A percentile compares a stretch with the other conserved stretches of the same genome.
Conservation (phyloP, 1,284 basidiomycete species). For the Trichosporon inkin region DNA sequence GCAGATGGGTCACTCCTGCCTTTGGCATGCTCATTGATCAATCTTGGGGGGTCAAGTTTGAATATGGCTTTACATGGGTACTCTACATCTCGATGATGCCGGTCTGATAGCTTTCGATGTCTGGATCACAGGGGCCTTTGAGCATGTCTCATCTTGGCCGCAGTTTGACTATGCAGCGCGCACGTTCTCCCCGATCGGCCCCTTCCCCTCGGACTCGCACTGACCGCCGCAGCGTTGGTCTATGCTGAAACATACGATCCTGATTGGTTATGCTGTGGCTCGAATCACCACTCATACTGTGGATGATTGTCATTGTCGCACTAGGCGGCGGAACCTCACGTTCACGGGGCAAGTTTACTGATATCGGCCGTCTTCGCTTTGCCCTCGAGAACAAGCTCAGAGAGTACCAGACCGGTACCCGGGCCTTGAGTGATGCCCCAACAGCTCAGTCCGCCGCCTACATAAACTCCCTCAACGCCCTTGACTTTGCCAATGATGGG, state of each 20-base stretch:
- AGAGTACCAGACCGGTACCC: constrained; percentile 55
- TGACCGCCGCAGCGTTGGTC: too few relatives aligned
- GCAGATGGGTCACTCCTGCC: too few relatives aligned
- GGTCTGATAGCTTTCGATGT: neutral
- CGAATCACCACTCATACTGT: too few relatives aligned
- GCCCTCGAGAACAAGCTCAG: constrained; percentile 56
- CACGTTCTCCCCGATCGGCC: too few relatives aligned
- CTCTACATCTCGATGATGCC: neutral
- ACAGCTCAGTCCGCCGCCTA: constrained; percentile 48
- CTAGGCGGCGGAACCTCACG: too few relatives aligned
- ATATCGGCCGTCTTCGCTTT: constrained; percentile 55
- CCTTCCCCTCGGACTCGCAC: too few relatives aligned
- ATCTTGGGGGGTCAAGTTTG: neutral
- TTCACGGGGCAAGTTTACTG: constrained; percentile 49
- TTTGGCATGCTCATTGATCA: neutral
- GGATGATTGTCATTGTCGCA: too few relatives aligned
- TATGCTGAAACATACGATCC: too few relatives aligned
- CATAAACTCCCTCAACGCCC: constrained; percentile 51
- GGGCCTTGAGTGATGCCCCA: constrained; percentile 51
- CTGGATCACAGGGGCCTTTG: neutral
- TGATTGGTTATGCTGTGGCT: too few relatives aligned
- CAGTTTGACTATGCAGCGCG: neutral
- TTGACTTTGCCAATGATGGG: constrained; percentile 54
- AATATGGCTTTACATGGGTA: neutral
- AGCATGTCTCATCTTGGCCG: neutral